These are phyloP conservation scores for Megacollybia marginata DNA, from an alignment of 768 basidiomycete species.

Conservation along the genomic window DNA sequence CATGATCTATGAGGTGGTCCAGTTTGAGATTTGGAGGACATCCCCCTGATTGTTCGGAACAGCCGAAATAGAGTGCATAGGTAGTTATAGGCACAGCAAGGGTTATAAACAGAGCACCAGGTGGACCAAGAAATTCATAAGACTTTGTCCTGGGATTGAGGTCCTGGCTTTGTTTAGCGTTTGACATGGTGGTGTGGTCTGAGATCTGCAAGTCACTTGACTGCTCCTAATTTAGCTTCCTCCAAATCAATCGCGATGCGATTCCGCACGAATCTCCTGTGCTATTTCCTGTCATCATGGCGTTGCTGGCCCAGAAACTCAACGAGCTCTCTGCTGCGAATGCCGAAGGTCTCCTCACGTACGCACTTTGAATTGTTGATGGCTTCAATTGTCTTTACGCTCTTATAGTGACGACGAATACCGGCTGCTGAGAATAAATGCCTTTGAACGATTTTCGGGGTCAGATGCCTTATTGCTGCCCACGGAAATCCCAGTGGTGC, in stretches of 20 bases:
- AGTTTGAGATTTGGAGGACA: conserved; percentile 49
- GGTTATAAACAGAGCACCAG: conserved; percentile 65
- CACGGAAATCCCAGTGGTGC: conserved; percentile 3
- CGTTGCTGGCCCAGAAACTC: conserved; percentile 56
- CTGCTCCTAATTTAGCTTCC: too few relatives aligned
- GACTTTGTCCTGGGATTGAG: conserved; percentile 64
- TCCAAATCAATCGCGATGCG: too few relatives aligned
- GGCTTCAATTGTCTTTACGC: not conserved
- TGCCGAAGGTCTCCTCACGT: conserved; percentile 60
- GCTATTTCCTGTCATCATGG: not conserved
- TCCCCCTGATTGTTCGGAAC: conserved; percentile 62
- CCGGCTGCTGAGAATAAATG: conserved; percentile 57
- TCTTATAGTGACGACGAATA: conserved; percentile 63
- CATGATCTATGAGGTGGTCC: conserved; percentile 29
- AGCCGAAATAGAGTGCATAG: conserved; percentile 73
- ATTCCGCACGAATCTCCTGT: too few relatives aligned
- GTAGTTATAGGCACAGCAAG: conserved; percentile 62
- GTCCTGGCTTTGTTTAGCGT: not conserved
- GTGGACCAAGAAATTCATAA: conserved; percentile 82
- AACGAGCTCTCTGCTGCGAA: conserved; percentile 65
- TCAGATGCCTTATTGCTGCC: conserved; percentile 11
- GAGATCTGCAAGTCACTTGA: too few relatives aligned
- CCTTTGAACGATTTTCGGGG: conserved; percentile 53
- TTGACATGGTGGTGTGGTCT: not conserved
- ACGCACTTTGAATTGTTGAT: conserved; percentile 13